Evolutionary conservation across 176 grass and related monocot genomes (phyloP).

Genomic region (Alopecurus myosuroides): DNA sequence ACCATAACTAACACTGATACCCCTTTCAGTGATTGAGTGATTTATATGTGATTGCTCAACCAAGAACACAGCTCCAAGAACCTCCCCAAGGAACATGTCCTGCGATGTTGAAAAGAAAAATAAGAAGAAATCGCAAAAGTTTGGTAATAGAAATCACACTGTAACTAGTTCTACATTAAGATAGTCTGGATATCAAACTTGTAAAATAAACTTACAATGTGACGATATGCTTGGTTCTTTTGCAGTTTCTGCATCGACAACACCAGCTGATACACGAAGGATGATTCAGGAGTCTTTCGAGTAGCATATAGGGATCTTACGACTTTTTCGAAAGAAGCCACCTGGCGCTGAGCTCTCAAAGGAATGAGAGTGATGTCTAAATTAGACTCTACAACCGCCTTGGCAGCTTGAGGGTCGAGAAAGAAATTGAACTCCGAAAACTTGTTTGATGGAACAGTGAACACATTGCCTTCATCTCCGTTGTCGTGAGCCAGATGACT

Average conservation of each 20-base stretch:
- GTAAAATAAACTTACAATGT: conserved; percentile 44
- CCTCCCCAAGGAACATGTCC: conserved; percentile 70
- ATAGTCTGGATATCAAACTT: background rate
- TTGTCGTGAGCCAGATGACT: conserved; percentile 32
- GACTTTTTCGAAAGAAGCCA: conserved; percentile 38
- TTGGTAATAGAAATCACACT: background rate
- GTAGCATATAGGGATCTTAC: conserved; percentile 5
- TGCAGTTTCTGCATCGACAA: conserved; percentile 50
- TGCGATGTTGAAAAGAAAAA: conserved; percentile 1
- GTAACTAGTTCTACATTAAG: background rate
- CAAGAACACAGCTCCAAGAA: conserved; percentile 57
- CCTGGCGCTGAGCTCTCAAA: conserved; percentile 48
- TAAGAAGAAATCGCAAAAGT: background rate
- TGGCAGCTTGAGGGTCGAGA: conserved; percentile 69
- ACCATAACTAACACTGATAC: conserved; percentile 34
- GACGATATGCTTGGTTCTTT: conserved; percentile 37
- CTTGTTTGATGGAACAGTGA: conserved; percentile 52
- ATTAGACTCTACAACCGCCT: conserved; percentile 46
- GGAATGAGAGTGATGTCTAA: conserved; percentile 52
- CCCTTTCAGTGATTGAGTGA: conserved; percentile 12
- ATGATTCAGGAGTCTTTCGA: conserved; percentile 52
- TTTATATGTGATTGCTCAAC: conserved; percentile 45
- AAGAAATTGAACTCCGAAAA: conserved; percentile 75
- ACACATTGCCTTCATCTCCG: conserved; percentile 54
- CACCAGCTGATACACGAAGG: conserved; percentile 39